Percentiles rank a stretch among this genome's conserved stretches.
Evolutionary conservation across 1,284 basidiomycete species (phyloP).

Genomic region (Sphagnurus paluster): DNA sequence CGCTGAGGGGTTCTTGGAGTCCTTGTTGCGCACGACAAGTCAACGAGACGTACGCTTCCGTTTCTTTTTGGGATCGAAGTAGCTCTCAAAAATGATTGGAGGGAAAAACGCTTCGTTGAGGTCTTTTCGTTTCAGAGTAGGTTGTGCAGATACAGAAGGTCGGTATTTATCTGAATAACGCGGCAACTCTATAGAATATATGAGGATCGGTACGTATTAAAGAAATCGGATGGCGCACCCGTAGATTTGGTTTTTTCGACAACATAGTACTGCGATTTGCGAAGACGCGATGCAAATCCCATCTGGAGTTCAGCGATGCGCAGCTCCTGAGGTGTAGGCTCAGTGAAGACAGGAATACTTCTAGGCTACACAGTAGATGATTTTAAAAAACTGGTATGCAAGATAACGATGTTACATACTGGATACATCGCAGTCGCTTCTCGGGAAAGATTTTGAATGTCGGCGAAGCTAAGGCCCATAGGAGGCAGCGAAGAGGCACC

Average conservation of each 20-base stretch:
- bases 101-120: slow-evolving; percentile 78
- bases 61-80: slow-evolving; percentile 74
- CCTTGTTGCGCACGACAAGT: not conserved
- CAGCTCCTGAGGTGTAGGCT: slow-evolving; percentile 63
- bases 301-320: slow-evolving; percentile 63
- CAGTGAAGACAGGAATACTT: slow-evolving; percentile 57
- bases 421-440: slow-evolving; percentile 78
- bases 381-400: slow-evolving; percentile 9
- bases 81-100: slow-evolving; percentile 68
- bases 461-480: slow-evolving; percentile 77
- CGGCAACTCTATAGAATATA: slow-evolving; percentile 54
- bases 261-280: slow-evolving; percentile 70
- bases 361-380: slow-evolving; percentile 26
- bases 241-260: slow-evolving; percentile 67
- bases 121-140: slow-evolving; percentile 65
- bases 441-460: slow-evolving; percentile 71
- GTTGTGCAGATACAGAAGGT: slow-evolving; percentile 56
- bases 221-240: slow-evolving; percentile 38
- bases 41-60: slow-evolving; percentile 45
- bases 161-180: slow-evolving; percentile 82
- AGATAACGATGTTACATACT: slow-evolving; percentile 44
- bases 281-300: slow-evolving; percentile 62
- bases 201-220: no score
- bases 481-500: slow-evolving; percentile 56
- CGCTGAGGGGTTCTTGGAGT: slow-evolving; percentile 7